phyloP scores from a whole-genome alignment of 108 stramenopile species.

The Licmophora abbreviata region DNA sequence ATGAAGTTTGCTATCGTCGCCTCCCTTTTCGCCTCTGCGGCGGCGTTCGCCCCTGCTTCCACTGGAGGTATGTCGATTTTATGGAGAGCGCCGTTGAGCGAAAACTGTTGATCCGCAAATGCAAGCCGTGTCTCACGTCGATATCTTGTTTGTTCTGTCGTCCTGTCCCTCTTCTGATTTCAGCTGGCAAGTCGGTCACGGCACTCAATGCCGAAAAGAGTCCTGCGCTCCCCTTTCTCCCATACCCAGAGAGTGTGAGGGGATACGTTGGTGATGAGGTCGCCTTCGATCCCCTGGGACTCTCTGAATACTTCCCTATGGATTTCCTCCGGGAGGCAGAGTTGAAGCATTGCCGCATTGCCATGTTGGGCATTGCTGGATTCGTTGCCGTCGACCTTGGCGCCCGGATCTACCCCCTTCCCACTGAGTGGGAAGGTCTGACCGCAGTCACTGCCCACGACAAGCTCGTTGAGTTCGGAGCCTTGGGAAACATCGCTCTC shows the following conservation, averaged over 20 bases:
- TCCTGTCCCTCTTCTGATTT: background rate
- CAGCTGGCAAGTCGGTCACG: conserved; percentile 16
- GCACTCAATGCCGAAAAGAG: conserved; percentile 35
- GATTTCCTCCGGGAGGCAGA: conserved; percentile 92
- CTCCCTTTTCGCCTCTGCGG: conserved; percentile 42
- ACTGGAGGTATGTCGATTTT: conserved; percentile 7
- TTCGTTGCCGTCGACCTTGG: conserved; percentile 88
- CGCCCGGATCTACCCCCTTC: conserved; percentile 64
- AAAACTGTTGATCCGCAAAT: background rate
- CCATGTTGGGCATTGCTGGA: conserved; percentile 87
- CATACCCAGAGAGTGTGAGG: conserved; percentile 75
- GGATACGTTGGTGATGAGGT: conserved; percentile 82
- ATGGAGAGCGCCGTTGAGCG: background rate
- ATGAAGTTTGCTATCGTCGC: conserved; percentile 47
- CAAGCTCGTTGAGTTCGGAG: conserved; percentile 67
- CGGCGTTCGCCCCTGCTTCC: conserved; percentile 49
- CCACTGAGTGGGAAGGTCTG: conserved; percentile 67
- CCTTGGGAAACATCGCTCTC: conserved; percentile 73
- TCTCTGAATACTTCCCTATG: conserved; percentile 81
- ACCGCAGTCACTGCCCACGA: conserved; percentile 81
- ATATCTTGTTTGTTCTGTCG: background rate
- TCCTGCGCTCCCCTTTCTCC: conserved; percentile 86
- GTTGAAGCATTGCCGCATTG: conserved; percentile 93
- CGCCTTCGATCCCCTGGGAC: conserved; percentile 91
- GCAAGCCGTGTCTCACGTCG: background rate